Evolutionary conservation across 2,329 filamentous ascomycete species (phyloP), one percentile per base, ranked within the genome.

Genomic region (Stachybotrys echinatus): DNA sequence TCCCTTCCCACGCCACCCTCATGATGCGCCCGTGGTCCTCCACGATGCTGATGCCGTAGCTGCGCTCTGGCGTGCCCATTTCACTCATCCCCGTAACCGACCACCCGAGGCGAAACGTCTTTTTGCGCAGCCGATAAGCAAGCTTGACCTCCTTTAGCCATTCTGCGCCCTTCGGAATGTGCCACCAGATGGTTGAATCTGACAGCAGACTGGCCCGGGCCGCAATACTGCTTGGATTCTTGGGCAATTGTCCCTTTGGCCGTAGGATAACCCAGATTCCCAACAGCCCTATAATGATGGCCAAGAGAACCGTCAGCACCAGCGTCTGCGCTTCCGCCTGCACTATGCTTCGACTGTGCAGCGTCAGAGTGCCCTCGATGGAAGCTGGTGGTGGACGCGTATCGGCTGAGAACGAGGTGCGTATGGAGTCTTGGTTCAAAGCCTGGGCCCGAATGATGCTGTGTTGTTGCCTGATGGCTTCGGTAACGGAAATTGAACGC

Each of bases 181-280:
- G 56, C 52, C 55, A 59, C 60, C 60, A 61, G 18, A 62, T 18
- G 6, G 57, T 58, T 27, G 61, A 64, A 55, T 62, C 60, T 5
- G 58, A 58, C 20, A 64, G 52, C 34, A 64, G 57, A 49, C 61
- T 63, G 21, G 59, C 61, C 47, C 58, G 59, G 10, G 61, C 61
- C 10, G 61, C 61, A 22, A 64, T 61, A 27, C 61, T 63, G 8
- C 61, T 56, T 2, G 61, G 61, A 46, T 57, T 59, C 48, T 62
- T 62, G 21, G 60, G 52, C 6, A 64, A 38, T 18, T 48, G 48
- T 17, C 53, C 57, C 45, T 48, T 54, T n/a, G 58, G 60, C 8
- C 59, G 56, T 12, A 62, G 48, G n/a, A 55, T 54, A 23, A 62
- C 45, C 44, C 44, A 46, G 10, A 46, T 34, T 12, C 23, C 22